Conservation (phyloP, 2,329 filamentous ascomycete genomes). For the Periconia sp. region DNA sequence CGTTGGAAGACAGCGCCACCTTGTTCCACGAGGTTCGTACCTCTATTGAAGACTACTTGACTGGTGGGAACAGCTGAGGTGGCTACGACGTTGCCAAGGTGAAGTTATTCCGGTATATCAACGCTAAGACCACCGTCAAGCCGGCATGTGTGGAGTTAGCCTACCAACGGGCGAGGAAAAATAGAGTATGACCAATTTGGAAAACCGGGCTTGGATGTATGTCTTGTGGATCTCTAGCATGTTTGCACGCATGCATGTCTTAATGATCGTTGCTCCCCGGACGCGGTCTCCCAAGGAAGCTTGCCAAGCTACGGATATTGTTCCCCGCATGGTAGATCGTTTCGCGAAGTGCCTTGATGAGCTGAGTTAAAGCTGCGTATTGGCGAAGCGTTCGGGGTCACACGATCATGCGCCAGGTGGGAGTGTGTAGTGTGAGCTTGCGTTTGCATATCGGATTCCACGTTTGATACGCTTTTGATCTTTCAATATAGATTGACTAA, state of each 20-base stretch:
- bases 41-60: slow-evolving; percentile 14
- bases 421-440: neutral
- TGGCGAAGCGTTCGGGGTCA: neutral
- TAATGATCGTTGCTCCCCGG: neutral
- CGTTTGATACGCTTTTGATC: neutral
- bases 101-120: slow-evolving; percentile 22
- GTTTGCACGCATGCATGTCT: neutral
- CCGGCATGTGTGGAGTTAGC: slow-evolving; percentile 21
- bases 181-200: neutral
- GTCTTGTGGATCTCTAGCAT: neutral
- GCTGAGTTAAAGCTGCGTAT: neutral
- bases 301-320: neutral
- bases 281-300: no score
- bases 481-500: neutral
- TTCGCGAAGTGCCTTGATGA: no score
- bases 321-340: no score
- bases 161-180: slow-evolving; percentile 5
- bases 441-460: neutral
- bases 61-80: slow-evolving; percentile 4
- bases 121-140: slow-evolving; percentile 16
- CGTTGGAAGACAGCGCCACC: slow-evolving; percentile 12
- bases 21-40: slow-evolving; percentile 9
- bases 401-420: neutral
- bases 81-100: slow-evolving; percentile 21
- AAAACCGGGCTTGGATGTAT: neutral